Conservation (phyloP, 371 early-diverging fungal genomes). For the Racocetra persica region DNA sequence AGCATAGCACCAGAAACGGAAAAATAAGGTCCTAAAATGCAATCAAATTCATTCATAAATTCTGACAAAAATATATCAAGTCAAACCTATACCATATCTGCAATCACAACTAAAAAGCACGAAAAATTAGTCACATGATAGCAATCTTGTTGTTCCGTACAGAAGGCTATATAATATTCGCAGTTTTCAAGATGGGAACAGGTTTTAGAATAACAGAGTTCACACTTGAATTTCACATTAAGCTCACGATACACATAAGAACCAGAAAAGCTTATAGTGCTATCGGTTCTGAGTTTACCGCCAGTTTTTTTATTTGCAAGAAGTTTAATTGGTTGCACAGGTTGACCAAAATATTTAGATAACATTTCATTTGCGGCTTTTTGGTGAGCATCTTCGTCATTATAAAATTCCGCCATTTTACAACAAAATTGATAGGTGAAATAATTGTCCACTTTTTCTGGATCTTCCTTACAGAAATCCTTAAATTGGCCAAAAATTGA, state of each 20-base stretch:
- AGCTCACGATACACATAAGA: neutral
- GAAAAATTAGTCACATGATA: neutral
- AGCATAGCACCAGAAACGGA: neutral
- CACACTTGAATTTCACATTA: neutral
- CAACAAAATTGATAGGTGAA: constrained; percentile 6
- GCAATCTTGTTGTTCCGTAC: neutral
- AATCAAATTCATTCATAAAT: constrained; percentile 9
- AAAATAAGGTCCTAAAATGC: neutral
- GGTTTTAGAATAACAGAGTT: neutral
- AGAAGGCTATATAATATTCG: neutral
- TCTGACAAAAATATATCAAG: neutral
- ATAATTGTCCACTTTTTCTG: neutral
- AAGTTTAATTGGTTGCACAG: neutral
- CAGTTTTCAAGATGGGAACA: constrained; percentile 12
- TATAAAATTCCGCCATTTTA: constrained; percentile 11
- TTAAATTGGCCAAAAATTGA: constrained; percentile 10
- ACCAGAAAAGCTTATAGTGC: neutral
- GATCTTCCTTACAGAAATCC: neutral
- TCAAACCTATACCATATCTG: neutral
- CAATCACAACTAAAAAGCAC: constrained; percentile 3
- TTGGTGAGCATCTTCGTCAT: neutral
- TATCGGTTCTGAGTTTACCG: no score
- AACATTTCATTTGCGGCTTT: neutral
- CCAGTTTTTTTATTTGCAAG: no score
- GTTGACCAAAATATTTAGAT: neutral